These are phyloP conservation scores for Cryptococcus sp. DNA, from an alignment of 1,284 basidiomycete genomes.

Conservation along the genomic window DNA sequence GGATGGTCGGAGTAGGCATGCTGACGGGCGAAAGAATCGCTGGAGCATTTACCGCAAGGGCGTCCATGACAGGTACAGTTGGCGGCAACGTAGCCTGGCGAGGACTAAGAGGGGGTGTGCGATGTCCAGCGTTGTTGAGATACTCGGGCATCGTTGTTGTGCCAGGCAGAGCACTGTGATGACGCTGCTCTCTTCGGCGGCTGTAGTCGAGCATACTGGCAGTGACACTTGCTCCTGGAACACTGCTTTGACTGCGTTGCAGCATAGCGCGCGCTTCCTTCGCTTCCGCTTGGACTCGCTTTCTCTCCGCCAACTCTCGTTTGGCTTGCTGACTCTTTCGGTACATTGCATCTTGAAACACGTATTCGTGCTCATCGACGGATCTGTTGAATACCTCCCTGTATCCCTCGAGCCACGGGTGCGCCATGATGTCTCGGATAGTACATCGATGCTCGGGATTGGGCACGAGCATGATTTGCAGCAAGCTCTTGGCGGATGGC, in stretches of 20 bases:
- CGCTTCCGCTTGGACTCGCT: constrained; percentile 43
- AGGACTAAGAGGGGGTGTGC: constrained; percentile 26
- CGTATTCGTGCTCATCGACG: constrained; percentile 74
- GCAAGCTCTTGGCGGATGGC: constrained; percentile 68
- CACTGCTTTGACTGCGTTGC: constrained; percentile 42
- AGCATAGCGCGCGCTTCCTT: constrained; percentile 31
- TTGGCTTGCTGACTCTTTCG: constrained; percentile 78
- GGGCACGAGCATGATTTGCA: constrained; percentile 83
- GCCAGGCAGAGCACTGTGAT: constrained; percentile 53
- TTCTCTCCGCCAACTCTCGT: constrained; percentile 54
- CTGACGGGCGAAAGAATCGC: constrained; percentile 17
- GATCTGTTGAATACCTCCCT: constrained; percentile 65
- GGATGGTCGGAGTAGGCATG: constrained; percentile 12
- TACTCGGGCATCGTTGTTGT: constrained; percentile 49
- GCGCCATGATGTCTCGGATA: constrained; percentile 73
- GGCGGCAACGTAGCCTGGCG: constrained; percentile 8
- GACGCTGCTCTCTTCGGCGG: constrained; percentile 39
- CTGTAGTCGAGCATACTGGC: constrained; percentile 31
- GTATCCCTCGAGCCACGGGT: constrained; percentile 77
- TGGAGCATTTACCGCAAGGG: constrained; percentile 14
- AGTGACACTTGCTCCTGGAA: constrained; percentile 32
- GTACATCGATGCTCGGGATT: constrained; percentile 73
- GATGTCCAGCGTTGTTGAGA: constrained; percentile 37
- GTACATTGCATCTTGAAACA: constrained; percentile 80
- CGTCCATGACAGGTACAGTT: constrained; percentile 13